Percentiles rank a stretch among this genome's conserved stretches.
Conservation (phyloP, 192 early-diverging fungal genomes). For the Blastocladiella britannica region DNA sequence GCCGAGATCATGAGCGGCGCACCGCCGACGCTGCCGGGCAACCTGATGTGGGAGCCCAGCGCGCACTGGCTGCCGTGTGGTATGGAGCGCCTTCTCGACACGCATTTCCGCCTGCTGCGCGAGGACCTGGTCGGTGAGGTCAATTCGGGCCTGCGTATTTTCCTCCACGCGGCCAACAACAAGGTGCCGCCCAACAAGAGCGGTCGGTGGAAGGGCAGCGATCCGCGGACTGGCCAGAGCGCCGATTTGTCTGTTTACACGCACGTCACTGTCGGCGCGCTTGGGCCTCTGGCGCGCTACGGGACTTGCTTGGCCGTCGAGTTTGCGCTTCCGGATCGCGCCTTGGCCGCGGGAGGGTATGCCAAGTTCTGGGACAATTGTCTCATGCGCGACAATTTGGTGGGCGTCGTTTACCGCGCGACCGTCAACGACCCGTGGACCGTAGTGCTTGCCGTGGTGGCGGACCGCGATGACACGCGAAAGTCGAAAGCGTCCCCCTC, state of each 20-base stretch:
- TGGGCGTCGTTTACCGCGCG: neutral
- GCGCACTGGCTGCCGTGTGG: slow-evolving; percentile 26
- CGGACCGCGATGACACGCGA: neutral
- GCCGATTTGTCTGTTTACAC: slow-evolving; percentile 17
- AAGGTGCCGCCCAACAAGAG: slow-evolving; percentile 5
- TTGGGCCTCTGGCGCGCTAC: no score
- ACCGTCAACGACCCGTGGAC: neutral
- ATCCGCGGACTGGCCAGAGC: slow-evolving; percentile 9
- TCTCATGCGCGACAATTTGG: neutral
- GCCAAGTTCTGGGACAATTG: neutral
- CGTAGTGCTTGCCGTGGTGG: neutral
- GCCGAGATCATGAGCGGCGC: slow-evolving; percentile 18
- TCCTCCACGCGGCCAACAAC: slow-evolving; percentile 9
- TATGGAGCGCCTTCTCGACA: slow-evolving; percentile 24
- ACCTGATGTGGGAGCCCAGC: slow-evolving; percentile 10
- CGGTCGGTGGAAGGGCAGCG: slow-evolving; percentile 2
- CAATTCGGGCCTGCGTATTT: slow-evolving; percentile 16
- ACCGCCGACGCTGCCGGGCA: slow-evolving; percentile 26
- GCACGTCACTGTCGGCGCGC: slow-evolving; percentile 11
- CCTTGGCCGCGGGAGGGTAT: neutral
- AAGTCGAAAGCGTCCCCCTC: no score
- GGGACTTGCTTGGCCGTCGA: neutral
- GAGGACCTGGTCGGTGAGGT: slow-evolving; percentile 32
- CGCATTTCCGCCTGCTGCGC: slow-evolving; percentile 33
- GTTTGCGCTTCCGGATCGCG: neutral